A percentile compares a stretch with the other conserved stretches of the same genome.
Evolutionary conservation across 768 basidiomycete species (phyloP).

Genomic region (Scleroderma bovista): DNA sequence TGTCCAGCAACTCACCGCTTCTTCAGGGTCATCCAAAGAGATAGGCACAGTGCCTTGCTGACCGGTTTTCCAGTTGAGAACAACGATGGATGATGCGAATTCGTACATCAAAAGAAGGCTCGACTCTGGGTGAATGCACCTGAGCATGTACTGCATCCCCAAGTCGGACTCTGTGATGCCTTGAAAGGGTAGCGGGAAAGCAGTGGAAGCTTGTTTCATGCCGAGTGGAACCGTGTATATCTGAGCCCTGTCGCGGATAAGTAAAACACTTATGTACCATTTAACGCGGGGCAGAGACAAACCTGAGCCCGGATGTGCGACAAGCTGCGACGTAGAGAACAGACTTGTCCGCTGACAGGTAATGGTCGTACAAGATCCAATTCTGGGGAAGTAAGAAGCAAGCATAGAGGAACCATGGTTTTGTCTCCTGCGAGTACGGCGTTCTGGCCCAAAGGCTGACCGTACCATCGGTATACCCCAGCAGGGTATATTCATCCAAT

Average conservation of each 20-base stretch:
- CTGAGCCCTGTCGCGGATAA: conserved; percentile 10
- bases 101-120: conserved; percentile 29
- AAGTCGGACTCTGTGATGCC: conserved; percentile 13
- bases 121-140: conserved; percentile 29
- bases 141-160: conserved; percentile 18
- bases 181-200: not conserved
- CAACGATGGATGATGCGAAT: conserved; percentile 25
- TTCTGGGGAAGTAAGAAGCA: not conserved
- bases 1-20: conserved; percentile 23
- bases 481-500: conserved; percentile 17
- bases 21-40: conserved; percentile 22
- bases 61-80: conserved; percentile 35
- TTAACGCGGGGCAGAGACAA: not conserved
- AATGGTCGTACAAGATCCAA: conserved; percentile 1
- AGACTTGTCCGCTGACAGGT: conserved; percentile 1
- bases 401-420: not conserved
- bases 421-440: not conserved
- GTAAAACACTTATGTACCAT: too few species aligned
- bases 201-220: not conserved
- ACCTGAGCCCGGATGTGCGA: conserved; percentile 8
- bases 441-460: conserved; percentile 17
- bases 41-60: conserved; percentile 19
- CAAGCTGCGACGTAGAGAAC: conserved; percentile 13
- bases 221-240: conserved; percentile 11
- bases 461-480: conserved; percentile 4